A percentile compares a stretch with the other conserved stretches of the same genome.
phyloP scores from a whole-genome alignment of 805 yeast genomes.

The Candida yuanshanica region DNA sequence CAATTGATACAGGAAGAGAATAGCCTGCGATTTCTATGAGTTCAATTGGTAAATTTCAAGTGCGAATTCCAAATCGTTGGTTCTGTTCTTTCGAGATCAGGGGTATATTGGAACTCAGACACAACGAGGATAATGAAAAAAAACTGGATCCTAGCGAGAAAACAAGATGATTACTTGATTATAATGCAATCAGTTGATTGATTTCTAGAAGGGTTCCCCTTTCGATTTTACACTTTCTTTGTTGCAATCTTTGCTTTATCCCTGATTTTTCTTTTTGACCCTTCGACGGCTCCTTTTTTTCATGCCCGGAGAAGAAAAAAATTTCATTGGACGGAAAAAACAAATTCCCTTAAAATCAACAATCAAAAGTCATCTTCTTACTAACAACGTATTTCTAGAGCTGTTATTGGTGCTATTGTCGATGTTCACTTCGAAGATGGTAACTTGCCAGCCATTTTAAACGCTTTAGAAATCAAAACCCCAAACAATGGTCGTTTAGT shows the following conservation, averaged over 20 bases:
- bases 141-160: too few species aligned
- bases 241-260: too few species aligned
- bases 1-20: too few species aligned
- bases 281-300: constrained; percentile 1
- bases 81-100: not conserved
- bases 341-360: too few species aligned
- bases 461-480: constrained; percentile 87
- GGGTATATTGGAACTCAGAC: too few species aligned
- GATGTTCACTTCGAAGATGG: constrained; percentile 98
- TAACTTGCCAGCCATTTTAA: constrained; percentile 93
- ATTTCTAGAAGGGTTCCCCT: too few species aligned
- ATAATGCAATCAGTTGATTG: too few species aligned
- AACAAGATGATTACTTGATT: too few species aligned
- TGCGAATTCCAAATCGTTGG: not conserved
- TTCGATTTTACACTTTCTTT: too few species aligned
- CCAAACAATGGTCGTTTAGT: constrained; percentile 75
- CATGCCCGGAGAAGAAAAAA: not conserved
- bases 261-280: not conserved
- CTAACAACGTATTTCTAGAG: constrained; percentile 41
- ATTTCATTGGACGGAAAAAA: not conserved
- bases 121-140: too few species aligned
- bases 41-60: not conserved
- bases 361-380: constrained; percentile 1
- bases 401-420: constrained; percentile 99
- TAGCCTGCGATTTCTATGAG: not conserved